Evolutionary conservation across 352 stramenopile genomes (phyloP), one percentile per base, ranked within the genome.

Genomic region (Thalassiosira hispida): DNA sequence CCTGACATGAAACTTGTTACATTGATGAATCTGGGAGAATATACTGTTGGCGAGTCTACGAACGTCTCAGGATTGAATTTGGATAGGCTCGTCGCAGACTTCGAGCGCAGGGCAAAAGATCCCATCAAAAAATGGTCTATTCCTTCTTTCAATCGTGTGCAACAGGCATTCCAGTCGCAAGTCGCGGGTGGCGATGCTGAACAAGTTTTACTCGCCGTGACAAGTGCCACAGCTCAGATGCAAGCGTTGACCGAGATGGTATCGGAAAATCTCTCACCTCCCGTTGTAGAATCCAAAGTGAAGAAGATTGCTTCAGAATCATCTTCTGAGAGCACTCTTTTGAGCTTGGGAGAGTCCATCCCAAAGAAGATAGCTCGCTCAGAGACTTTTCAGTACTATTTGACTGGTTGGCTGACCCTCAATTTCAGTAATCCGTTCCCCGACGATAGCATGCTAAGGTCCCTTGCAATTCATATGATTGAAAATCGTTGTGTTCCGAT

Each of bases 61-160:
- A n/a, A n/a, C n/a, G n/a, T n/a, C n/a, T n/a, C n/a, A n/a, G n/a
- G n/a, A n/a, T n/a, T n/a, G n/a, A 33, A 23, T 46, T 44, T 69
- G 12, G 27, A 69, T 47, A 31, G 27, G 14, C 61, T 69, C 14
- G 31, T 57, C n/a, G 16, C 6, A 29, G 44, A 56, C 14, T 59
- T 69, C 9, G 61, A 69, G 25, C 40, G 25, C 20, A 11, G 29
- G 23, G 42, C 22, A 27, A 49, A 33, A 35, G 5, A 57, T 18
- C 22, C 46, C 7, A 63, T 14, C 55, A 46, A 44, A 44, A 12
- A 1, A 31, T 63, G 55, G 55, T 63, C 16, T 16, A 7, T 69
- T 44, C 42, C 61, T 27, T 69, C 61, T 22, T 69, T 59, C n/a
- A 69, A 69, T 29, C 20, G 61, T 18, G 61, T 69, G 12, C 42